phyloP scores from a whole-genome alignment of 2,329 filamentous ascomycete genomes.

The Herpomyces periplanetae region DNA sequence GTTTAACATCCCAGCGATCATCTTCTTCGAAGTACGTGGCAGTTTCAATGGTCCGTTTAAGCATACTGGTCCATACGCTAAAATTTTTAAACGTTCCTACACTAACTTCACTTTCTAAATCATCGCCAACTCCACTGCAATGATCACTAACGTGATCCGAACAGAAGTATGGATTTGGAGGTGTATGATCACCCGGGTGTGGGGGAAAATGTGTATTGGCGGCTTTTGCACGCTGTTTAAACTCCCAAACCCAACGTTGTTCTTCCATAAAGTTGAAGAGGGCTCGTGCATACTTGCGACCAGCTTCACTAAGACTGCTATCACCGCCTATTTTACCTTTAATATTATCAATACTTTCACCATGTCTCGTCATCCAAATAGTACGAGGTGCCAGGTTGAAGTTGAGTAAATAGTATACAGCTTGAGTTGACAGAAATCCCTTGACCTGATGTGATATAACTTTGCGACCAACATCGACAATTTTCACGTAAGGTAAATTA shows the following conservation, averaged over 20 bases:
- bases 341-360: constrained; percentile 57
- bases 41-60: constrained; percentile 54
- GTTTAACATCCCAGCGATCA: constrained; percentile 78
- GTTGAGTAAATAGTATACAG: constrained; percentile 73
- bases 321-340: constrained; percentile 66
- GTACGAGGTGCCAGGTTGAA: constrained; percentile 84
- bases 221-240: constrained; percentile 38
- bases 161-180: constrained; percentile 56
- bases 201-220: constrained; percentile 53
- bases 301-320: constrained; percentile 40
- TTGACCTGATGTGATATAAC: constrained; percentile 59
- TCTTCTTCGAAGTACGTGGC: constrained; percentile 76
- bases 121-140: no score
- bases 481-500: constrained; percentile 76
- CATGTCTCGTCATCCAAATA: constrained; percentile 91
- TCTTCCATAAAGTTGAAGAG: constrained; percentile 47
- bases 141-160: no score
- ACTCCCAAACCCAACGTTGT: constrained; percentile 42
- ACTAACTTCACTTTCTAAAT: constrained; percentile 7
- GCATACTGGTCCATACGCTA: constrained; percentile 94
- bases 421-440: constrained; percentile 64
- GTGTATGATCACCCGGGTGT: constrained; percentile 54
- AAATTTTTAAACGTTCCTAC: constrained; percentile 48
- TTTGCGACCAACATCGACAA: constrained; percentile 89
- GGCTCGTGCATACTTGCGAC: constrained; percentile 33